Conservation (phyloP, 306 rosid species). For the Vigna hirtella region DNA sequence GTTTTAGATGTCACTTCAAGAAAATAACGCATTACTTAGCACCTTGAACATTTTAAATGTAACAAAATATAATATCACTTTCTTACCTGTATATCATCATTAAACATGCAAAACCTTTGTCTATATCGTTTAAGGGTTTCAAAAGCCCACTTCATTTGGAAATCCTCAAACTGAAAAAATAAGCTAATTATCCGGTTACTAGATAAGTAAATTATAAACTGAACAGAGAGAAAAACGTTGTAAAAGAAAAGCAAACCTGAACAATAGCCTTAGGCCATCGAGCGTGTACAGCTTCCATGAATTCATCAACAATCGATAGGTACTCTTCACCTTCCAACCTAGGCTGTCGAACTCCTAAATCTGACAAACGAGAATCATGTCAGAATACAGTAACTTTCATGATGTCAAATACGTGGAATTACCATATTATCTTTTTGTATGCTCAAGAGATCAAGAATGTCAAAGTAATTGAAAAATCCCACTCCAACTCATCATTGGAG, state of each 20-base stretch:
- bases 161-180: constrained; percentile 82
- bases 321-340: constrained; percentile 96
- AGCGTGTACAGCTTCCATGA: constrained; percentile 81
- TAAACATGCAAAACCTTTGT: constrained; percentile 86
- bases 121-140: constrained; percentile 87
- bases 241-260: constrained; percentile 63
- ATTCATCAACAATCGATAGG: constrained; percentile 81
- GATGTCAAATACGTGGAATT: constrained; percentile 38
- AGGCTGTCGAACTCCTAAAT: constrained; percentile 87
- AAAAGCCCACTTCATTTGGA: constrained; percentile 98
- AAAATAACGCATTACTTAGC: not conserved
- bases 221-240: constrained; percentile 30
- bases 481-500: constrained; percentile 10
- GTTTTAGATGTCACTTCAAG: not conserved
- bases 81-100: constrained; percentile 90
- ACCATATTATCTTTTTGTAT: constrained; percentile 18
- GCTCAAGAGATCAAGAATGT: constrained; percentile 31
- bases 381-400: constrained; percentile 46
- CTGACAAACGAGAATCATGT: constrained; percentile 64
- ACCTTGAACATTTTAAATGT: constrained; percentile 29
- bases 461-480: constrained; percentile 20
- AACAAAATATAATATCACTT: constrained; percentile 35
- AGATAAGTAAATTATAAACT: constrained; percentile 21
- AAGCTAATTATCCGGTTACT: constrained; percentile 45
- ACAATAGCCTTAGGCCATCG: constrained; percentile 97